Base-by-base conservation (phyloP, 495 filamentous ascomycete genomes). In the Cercophora samala region DNA sequence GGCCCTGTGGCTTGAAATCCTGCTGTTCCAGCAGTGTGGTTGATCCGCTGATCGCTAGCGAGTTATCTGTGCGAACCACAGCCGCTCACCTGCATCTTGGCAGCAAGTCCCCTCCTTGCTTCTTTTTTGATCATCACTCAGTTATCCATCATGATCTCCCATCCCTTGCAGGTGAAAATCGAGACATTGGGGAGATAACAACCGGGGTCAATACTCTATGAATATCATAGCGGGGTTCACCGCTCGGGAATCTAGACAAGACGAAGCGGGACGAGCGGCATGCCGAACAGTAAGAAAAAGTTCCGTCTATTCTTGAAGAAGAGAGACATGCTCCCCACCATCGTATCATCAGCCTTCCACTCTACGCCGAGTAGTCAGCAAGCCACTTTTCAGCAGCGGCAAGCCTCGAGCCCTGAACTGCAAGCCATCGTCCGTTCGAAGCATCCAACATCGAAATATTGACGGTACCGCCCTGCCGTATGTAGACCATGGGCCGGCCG, bases 11-110 rank as follows among this genome's bases (percentile, higher is more conserved):
- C 37, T 46, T 46, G 37, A 46, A 46, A 46, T 46, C 37, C 37
- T 46, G 37, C 37, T 46, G 37, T 69, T 65, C 72, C 72, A 69
- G 66, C 67, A 51, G 68, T 71, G 73, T 68, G 73, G 70, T 69
- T 72, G 70, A 72, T 71, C 73, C 65, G 72, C 25, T 63, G 73
- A 69, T 70, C 71, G 17, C 64, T 64, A 58, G 19, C n/a, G 58
- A 24, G 25, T 60, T 21, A 23, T 64, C 59, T 60, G 68, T 60
- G 68, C 70, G 63, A 68, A 68, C 58, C 22, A 60, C 22, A 23
- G 37, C 64, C 21, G 19, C 24, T 9, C 66, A 68, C 64, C 64
- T 61, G 24, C 62, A 46, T 26, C 63, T 68, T 65, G 60, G 61
- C 62, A 53, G 21, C 22, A 18, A 55, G 37, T 29, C 13, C 9